A percentile compares a stretch with the other conserved stretches of the same genome.
Evolutionary conservation across 192 early-diverging fungal genomes (phyloP).

Genomic region (Coemansia sp.): DNA sequence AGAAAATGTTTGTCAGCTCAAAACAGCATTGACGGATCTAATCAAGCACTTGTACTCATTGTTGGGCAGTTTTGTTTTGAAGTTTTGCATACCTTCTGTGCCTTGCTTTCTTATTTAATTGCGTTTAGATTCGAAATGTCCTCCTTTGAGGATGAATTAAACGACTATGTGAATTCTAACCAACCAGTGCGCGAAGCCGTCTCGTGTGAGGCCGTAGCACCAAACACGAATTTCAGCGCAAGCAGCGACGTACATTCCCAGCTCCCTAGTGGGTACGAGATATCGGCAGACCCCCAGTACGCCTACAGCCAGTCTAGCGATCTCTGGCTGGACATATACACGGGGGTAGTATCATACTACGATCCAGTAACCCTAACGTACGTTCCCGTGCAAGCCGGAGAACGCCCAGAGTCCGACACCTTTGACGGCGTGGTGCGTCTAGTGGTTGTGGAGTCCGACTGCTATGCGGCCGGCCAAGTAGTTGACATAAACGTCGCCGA

Average conservation of each 20-base stretch:
- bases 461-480: slow-evolving; percentile 49
- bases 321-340: slow-evolving; percentile 62
- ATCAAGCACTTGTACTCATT: not conserved
- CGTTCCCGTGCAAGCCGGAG: slow-evolving; percentile 43
- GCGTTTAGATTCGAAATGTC: slow-evolving; percentile 8
- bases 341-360: slow-evolving; percentile 59
- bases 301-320: slow-evolving; percentile 52
- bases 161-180: slow-evolving; percentile 26
- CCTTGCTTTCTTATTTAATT: not conserved
- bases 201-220: not conserved
- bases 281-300: slow-evolving; percentile 51
- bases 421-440: slow-evolving; percentile 54
- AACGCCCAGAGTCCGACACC: not conserved
- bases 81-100: not conserved
- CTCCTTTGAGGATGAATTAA: slow-evolving; percentile 37
- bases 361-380: slow-evolving; percentile 60
- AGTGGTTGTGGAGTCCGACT: slow-evolving; percentile 62
- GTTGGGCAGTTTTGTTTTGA: not conserved
- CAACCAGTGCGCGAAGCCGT: not conserved
- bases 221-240: not conserved
- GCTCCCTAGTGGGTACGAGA: slow-evolving; percentile 34
- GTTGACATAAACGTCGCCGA: slow-evolving; percentile 62
- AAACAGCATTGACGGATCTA: not conserved
- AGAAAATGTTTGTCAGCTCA: not conserved
- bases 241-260: not conserved